phyloP scores from a whole-genome alignment of 2,329 filamentous ascomycete species.

The Fusarium tanahbumbuense region DNA sequence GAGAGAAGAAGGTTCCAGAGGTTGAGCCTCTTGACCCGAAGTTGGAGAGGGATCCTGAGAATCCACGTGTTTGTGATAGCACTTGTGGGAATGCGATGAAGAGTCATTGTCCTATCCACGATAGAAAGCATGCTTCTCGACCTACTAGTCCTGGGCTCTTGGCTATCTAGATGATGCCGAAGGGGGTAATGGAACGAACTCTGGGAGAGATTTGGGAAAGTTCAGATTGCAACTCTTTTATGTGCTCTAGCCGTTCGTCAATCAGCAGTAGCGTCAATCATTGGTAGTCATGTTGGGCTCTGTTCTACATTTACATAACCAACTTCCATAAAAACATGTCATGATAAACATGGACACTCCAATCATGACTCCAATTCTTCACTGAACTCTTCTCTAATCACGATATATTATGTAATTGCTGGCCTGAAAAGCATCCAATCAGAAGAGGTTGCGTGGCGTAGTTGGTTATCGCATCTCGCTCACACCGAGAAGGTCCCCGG shows the following conservation, averaged over 20 bases:
- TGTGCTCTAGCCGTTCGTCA: background rate
- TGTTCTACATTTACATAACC: background rate
- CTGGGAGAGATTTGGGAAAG: background rate
- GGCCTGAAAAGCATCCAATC: background rate
- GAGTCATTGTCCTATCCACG: background rate
- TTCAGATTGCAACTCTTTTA: background rate
- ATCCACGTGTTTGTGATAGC: background rate
- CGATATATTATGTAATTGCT: accelerated
- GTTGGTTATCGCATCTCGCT: conserved; percentile 10
- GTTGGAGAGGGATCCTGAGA: background rate
- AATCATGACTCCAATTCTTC: background rate
- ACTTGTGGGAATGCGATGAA: background rate
- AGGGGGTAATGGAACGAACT: accelerated
- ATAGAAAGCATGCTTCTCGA: background rate
- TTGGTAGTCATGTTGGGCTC: accelerated
- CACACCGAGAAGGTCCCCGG: conserved; percentile 12
- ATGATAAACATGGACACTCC: too few relatives aligned
- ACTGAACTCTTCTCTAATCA: accelerated
- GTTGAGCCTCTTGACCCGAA: background rate
- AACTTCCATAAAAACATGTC: too few relatives aligned
- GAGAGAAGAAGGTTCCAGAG: background rate
- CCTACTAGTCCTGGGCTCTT: background rate
- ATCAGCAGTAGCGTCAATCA: background rate
- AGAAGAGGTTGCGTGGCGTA: conserved; percentile 1
- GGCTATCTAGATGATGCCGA: background rate